These are phyloP conservation scores for Triticum urartu DNA, from an alignment of 176 grass and related monocot genomes.

Conservation along the genomic window DNA sequence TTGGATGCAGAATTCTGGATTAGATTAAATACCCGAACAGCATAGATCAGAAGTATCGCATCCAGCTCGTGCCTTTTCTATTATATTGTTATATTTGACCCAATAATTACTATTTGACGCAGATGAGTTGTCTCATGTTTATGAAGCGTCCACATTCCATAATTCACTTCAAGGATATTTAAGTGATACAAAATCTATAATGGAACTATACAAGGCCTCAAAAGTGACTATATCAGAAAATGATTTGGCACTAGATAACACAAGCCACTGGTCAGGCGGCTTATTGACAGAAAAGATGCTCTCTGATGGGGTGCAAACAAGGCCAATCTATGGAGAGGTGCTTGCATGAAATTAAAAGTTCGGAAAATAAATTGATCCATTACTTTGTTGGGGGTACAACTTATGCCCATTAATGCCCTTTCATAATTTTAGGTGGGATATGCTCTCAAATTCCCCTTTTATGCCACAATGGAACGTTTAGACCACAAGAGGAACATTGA, in stretches of 20 bases:
- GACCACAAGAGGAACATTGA: slow-evolving; percentile 66
- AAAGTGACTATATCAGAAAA: background rate
- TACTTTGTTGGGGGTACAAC: background rate
- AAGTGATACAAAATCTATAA: background rate
- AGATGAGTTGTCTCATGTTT: background rate
- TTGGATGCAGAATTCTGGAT: too few species aligned
- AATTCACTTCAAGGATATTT: background rate
- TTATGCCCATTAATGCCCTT: background rate
- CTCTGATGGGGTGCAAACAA: background rate
- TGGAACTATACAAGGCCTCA: background rate
- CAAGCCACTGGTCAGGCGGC: background rate
- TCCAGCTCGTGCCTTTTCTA: too few species aligned
- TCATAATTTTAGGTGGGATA: slow-evolving; percentile 49
- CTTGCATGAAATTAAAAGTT: background rate
- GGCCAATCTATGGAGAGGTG: background rate
- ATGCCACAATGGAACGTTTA: slow-evolving; percentile 54
- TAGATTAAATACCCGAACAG: too few species aligned
- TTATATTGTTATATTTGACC: too few species aligned
- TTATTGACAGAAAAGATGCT: background rate
- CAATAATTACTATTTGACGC: background rate
- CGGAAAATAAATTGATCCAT: background rate
- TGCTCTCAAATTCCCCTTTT: slow-evolving; percentile 57
- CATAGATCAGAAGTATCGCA: too few species aligned
- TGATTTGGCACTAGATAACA: background rate
- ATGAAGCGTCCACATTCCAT: background rate